These are phyloP conservation scores for Wickerhamiella kazuoi DNA, from an alignment of 805 yeast species.

Conservation along the genomic window DNA sequence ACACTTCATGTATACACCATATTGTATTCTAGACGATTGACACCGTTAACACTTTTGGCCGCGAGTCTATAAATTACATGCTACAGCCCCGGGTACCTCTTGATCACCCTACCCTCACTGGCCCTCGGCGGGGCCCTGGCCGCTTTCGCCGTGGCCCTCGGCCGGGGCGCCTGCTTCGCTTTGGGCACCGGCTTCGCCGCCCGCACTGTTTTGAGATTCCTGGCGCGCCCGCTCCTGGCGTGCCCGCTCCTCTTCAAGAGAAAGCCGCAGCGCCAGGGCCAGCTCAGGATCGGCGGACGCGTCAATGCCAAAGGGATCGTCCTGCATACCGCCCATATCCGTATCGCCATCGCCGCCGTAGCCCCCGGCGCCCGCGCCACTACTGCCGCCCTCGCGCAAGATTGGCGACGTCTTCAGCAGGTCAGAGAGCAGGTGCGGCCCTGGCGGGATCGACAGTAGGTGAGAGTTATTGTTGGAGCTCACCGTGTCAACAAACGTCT, in stretches of 20 bases:
- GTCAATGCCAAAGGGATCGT: constrained; percentile 45
- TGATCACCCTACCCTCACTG: too few species aligned
- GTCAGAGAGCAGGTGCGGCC: constrained; percentile 70
- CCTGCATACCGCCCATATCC: constrained; percentile 20
- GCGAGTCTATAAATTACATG: background rate
- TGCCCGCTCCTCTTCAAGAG: constrained; percentile 84
- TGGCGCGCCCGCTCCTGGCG: constrained; percentile 51
- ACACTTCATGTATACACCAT: too few species aligned
- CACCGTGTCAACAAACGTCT: constrained; percentile 55
- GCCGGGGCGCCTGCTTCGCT: too few species aligned
- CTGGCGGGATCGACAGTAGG: constrained; percentile 74
- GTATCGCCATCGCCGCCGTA: constrained; percentile 26
- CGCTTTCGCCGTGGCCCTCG: background rate
- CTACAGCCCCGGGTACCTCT: background rate
- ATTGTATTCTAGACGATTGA: too few species aligned
- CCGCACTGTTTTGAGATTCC: too few species aligned
- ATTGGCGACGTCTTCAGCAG: constrained; percentile 62
- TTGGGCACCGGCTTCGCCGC: too few species aligned
- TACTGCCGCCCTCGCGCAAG: constrained; percentile 26
- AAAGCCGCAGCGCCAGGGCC: constrained; percentile 85
- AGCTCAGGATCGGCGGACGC: constrained; percentile 92
- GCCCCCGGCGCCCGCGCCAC: constrained; percentile 21
- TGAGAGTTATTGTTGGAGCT: constrained; percentile 40
- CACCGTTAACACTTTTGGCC: too few species aligned
- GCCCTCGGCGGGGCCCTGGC: too few species aligned